Percentiles rank a stretch among this genome's conserved stretches.
Conservation (phyloP, 441 rosid species). For the Cnidoscolus chayamansa region DNA sequence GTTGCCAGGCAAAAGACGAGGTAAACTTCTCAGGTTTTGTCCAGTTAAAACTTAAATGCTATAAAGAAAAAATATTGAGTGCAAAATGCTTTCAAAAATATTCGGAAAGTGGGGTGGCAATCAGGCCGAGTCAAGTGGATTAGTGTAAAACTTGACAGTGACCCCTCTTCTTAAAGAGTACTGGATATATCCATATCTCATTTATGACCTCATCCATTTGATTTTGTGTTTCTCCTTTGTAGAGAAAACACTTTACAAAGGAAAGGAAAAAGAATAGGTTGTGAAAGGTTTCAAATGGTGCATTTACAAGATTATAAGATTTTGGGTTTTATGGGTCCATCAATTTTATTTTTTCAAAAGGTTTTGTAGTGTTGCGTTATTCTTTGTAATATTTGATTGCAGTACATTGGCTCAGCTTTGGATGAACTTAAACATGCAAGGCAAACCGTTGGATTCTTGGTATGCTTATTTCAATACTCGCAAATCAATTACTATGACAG, state of each 20-base stretch:
- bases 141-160: not conserved
- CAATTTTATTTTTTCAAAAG: not conserved
- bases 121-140: not conserved
- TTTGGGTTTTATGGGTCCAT: not conserved
- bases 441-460: slow-evolving; percentile 34
- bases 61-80: too few species aligned
- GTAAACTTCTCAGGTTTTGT: slow-evolving; percentile 31
- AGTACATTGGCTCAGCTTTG: slow-evolving; percentile 26
- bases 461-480: slow-evolving; percentile 9
- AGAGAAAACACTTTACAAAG: not conserved
- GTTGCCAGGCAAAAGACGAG: slow-evolving; percentile 65
- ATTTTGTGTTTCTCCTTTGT: not conserved
- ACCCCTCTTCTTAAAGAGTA: not conserved
- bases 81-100: not conserved
- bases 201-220: not conserved
- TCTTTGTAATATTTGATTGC: slow-evolving; percentile 10
- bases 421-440: slow-evolving; percentile 33
- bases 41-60: not conserved
- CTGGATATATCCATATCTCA: not conserved
- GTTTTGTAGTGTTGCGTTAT: not conserved
- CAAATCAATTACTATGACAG: not conserved
- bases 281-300: not conserved
- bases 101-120: too few species aligned
- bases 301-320: not conserved
- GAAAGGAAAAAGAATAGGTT: too few species aligned